These are phyloP conservation scores for Micractinium sp. DNA, from an alignment of 139 green algal species.

Conservation along the genomic window DNA sequence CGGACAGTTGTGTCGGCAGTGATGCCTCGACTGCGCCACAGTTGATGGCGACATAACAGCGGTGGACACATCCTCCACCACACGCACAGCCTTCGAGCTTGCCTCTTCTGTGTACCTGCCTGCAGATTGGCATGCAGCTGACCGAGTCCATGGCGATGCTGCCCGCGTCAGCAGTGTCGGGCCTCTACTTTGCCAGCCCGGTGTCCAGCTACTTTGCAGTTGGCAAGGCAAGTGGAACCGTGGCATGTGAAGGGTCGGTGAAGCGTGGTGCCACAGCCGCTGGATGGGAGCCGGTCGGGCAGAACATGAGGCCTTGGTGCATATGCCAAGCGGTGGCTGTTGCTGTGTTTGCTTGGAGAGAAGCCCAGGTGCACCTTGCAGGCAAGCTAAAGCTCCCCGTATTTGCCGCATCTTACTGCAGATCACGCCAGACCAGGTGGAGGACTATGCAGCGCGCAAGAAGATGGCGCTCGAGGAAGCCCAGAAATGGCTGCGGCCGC, in stretches of 20 bases:
- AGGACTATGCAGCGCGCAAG: conserved; percentile 93
- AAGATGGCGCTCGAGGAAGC: conserved; percentile 80
- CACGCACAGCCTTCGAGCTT: background rate
- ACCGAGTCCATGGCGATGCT: conserved; percentile 98
- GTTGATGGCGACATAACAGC: too few relatives aligned
- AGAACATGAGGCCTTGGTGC: background rate
- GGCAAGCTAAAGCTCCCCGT: background rate
- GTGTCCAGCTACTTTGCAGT: conserved; percentile 96
- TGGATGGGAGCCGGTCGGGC: too few relatives aligned
- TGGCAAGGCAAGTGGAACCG: conserved; percentile 73
- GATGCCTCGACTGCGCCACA: too few relatives aligned
- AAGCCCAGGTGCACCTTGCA: background rate
- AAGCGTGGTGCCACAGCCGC: background rate
- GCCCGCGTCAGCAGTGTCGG: conserved; percentile 90
- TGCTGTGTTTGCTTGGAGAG: background rate
- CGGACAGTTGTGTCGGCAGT: too few relatives aligned
- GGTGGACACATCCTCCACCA: background rate
- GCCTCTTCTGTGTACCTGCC: background rate
- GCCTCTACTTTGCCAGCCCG: conserved; percentile 94
- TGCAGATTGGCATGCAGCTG: conserved; percentile 81
- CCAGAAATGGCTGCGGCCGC: conserved; percentile 90
- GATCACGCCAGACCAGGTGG: conserved; percentile 92
- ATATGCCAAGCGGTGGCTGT: background rate
- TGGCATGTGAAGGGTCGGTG: background rate
- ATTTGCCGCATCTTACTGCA: background rate